These are phyloP conservation scores for Scopulariopsis brevicaulis DNA, from an alignment of 2,329 filamentous ascomycete genomes.

Conservation along the genomic window DNA sequence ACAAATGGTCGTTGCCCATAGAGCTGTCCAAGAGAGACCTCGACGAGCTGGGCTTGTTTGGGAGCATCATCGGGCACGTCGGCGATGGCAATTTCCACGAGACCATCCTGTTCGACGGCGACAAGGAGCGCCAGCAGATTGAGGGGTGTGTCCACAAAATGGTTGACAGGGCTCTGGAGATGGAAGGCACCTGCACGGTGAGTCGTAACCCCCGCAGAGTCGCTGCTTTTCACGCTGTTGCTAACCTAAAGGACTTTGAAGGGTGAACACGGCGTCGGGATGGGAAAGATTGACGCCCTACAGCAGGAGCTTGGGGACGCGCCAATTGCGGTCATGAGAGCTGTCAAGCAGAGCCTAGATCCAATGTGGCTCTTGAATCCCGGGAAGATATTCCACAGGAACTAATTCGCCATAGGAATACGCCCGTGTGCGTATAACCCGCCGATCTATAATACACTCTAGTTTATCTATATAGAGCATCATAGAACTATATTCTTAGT, in stretches of 20 bases:
- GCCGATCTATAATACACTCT: too few relatives aligned
- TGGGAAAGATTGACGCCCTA: conserved; percentile 75
- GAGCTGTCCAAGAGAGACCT: conserved; percentile 84
- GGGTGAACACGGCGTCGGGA: conserved; percentile 76
- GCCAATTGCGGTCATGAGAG: conserved; percentile 75
- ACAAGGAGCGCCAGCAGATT: conserved; percentile 62
- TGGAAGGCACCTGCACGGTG: conserved; percentile 79
- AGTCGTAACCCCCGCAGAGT: too few relatives aligned
- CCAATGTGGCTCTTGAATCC: conserved; percentile 86
- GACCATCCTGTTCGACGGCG: conserved; percentile 76
- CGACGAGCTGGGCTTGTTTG: conserved; percentile 75
- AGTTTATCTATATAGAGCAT: too few relatives aligned
- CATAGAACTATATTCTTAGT: too few relatives aligned
- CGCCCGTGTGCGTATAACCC: too few relatives aligned
- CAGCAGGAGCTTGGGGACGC: conserved; percentile 69
- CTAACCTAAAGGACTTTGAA: too few relatives aligned
- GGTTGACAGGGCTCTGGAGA: conserved; percentile 80
- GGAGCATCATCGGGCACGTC: conserved; percentile 79
- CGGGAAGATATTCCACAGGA: conserved; percentile 76
- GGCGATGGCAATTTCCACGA: conserved; percentile 94
- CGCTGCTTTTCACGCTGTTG: too few relatives aligned
- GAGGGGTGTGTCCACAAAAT: conserved; percentile 78
- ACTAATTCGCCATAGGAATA: conserved; percentile 16
- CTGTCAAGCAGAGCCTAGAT: conserved; percentile 70
- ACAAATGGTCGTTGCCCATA: background rate